These are phyloP conservation scores for Fusarium mangiferae DNA, from an alignment of 2,329 filamentous ascomycete genomes.

Conservation along the genomic window DNA sequence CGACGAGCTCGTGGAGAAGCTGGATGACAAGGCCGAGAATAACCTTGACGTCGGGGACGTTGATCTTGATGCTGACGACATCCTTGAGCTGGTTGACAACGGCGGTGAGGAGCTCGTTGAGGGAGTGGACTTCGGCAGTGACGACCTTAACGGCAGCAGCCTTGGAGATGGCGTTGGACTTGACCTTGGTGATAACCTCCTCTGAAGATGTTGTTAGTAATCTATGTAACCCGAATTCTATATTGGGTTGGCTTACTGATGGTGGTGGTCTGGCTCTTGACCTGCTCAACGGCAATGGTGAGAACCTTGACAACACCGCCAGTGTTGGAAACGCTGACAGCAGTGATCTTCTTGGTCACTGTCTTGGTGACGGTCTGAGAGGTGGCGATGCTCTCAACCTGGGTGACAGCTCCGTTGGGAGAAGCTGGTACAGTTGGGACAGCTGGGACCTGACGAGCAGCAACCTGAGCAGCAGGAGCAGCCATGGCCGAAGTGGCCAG, in stretches of 20 bases:
- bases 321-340: conserved; percentile 5
- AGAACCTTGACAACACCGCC: conserved; percentile 23
- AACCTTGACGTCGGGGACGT: conserved; percentile 10
- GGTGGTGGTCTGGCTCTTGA: conserved; percentile 6
- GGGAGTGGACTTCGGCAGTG: neutral
- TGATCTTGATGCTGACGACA: conserved; percentile 12
- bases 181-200: conserved; percentile 10
- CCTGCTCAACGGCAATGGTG: conserved; percentile 14
- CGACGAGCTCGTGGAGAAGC: conserved; percentile 19
- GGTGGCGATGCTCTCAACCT: neutral
- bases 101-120: conserved; percentile 17
- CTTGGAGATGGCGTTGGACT: conserved; percentile 13
- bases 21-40: conserved; percentile 20
- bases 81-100: conserved; percentile 22
- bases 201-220: neutral
- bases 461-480: neutral
- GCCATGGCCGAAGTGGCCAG: conserved; percentile 17
- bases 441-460: neutral
- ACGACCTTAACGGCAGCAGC: conserved; percentile 7
- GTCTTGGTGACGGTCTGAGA: conserved; percentile 22
- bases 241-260: neutral
- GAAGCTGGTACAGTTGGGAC: neutral
- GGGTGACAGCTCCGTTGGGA: neutral
- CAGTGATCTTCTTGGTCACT: conserved; percentile 22
- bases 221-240: fast-evolving